Evolutionary conservation across 108 stramenopile species (phyloP).

Genomic region (Nannochloropsis granulata): DNA sequence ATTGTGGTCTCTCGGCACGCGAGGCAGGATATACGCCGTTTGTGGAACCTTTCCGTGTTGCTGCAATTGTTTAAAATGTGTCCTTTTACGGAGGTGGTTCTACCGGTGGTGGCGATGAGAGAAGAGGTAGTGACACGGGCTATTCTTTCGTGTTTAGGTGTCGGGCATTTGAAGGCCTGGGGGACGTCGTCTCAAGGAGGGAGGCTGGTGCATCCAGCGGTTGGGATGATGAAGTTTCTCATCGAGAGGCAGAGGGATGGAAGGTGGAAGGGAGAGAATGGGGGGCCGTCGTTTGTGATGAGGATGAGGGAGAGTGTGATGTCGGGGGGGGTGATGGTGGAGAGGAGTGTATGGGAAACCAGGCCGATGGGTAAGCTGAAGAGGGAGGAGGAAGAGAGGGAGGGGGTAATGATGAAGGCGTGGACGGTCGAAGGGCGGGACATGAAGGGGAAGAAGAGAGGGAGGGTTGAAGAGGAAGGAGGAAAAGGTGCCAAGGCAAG

Average conservation of each 20-base stretch:
- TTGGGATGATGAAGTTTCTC: no score
- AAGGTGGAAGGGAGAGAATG: background rate
- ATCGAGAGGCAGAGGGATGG: background rate
- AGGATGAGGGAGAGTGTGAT: background rate
- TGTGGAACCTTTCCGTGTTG: no score
- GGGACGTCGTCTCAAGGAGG: no score
- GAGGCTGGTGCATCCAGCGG: no score
- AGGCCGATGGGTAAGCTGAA: background rate
- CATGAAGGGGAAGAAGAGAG: background rate
- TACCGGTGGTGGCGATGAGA: no score
- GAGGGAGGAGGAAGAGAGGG: background rate
- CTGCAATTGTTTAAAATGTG: no score
- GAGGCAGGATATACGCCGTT: no score
- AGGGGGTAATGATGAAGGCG: background rate
- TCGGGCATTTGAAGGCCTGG: no score
- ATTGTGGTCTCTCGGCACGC: no score
- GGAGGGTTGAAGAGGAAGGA: background rate
- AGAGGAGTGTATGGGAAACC: background rate
- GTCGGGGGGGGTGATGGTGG: background rate
- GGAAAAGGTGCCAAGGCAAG: background rate
- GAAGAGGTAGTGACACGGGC: no score
- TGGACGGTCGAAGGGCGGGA: background rate
- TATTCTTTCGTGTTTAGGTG: no score
- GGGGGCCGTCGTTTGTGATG: background rate
- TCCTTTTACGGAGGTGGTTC: no score